Evolutionary conservation across 2,329 filamentous ascomycete genomes (phyloP), one percentile per base, ranked within the genome.

Genomic region (Fusarium oligoseptatum): DNA sequence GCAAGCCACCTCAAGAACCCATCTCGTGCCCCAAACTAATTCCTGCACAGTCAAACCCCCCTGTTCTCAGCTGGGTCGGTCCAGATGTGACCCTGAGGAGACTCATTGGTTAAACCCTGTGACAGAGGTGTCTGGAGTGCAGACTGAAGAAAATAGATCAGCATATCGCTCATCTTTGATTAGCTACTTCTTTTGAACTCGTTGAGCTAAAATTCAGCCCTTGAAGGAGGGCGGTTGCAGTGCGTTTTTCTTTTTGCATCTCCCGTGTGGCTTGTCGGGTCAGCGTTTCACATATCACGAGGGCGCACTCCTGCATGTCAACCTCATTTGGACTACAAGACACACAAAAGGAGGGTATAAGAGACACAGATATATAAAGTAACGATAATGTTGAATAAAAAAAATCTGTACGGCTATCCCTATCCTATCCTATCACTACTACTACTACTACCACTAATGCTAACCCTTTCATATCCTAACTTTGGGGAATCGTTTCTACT

Each of bases 401-500:
- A 32, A 32, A 32, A 32, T 58, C 56, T 58, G 36, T 41, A 41
- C 56, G n/a, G 32, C 52, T 57, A 36, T 34, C 32, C 32, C 22
- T 52, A 24, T 45, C 41, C 55, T 39, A 24, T 50, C 24, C 37
- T 62, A 52, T 32, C 20, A 41, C 36, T 43, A 41, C 60, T 68
- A 73, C 60, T 68, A 73, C 69, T 64, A 70, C 69, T 72, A 64
- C n/a, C 37, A 34, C 32, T 34, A 34, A 34, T 34, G 32, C 66
- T 72, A 67, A 11, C 39, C 69, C 57, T 63, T 68, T 64, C 58
- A 67, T 68, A 68, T 75, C 72, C 74, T 77, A 77, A 76, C 61
- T 74, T 55, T 41, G 22, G 73, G 70, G 72, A 66, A 76, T 74
- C 62, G 76, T 74, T 72, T 60, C 76, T 76, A 76, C 71, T 62